Percentiles rank a stretch among this genome's conserved stretches.
Conservation (phyloP, 441 rosid species). For the Syzygium malaccense region DNA sequence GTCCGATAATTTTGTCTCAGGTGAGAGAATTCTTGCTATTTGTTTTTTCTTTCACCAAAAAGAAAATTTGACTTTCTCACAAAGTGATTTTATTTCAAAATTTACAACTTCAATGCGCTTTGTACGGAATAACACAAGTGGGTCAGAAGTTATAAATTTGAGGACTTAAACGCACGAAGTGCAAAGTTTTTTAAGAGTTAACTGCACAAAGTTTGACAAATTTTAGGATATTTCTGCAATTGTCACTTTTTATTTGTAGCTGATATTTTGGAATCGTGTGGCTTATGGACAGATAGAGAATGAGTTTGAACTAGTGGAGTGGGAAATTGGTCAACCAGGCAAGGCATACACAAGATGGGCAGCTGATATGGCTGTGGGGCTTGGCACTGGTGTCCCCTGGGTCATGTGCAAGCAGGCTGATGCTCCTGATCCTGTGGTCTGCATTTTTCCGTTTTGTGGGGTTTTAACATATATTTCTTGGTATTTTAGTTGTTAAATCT, state of each 20-base stretch:
- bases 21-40: not conserved
- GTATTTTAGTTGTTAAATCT: not conserved
- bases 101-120: not conserved
- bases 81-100: not conserved
- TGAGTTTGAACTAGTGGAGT: constrained; percentile 45
- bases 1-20: constrained; percentile 12
- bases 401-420: constrained; percentile 66
- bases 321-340: constrained; percentile 39
- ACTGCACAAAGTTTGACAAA: not conserved
- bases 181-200: not conserved
- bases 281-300: constrained; percentile 42
- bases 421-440: constrained; percentile 54
- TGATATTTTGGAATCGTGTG: not conserved
- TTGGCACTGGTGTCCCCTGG: constrained; percentile 56
- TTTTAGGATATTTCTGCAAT: not conserved
- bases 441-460: not conserved
- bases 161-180: not conserved
- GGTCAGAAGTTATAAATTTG: not conserved
- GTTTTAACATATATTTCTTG: not conserved
- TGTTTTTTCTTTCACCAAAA: not conserved
- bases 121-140: not conserved
- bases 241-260: not conserved
- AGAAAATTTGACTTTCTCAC: not conserved
- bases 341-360: constrained; percentile 45
- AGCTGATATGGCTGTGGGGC: constrained; percentile 49